phyloP scores from a whole-genome alignment of 768 basidiomycete genomes.

The Royoungia palumana region DNA sequence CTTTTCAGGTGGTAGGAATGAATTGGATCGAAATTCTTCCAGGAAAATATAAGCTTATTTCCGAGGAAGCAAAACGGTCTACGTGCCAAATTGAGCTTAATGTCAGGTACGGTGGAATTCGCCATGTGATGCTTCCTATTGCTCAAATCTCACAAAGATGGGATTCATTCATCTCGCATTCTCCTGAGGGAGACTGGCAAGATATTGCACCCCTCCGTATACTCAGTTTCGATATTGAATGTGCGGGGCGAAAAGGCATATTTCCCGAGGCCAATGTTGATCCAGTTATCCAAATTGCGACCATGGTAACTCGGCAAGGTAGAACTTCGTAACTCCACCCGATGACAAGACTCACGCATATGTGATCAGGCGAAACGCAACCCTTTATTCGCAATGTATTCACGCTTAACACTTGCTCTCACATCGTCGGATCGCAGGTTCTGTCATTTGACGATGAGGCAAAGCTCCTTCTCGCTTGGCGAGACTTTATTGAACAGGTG shows the following conservation, averaged over 20 bases:
- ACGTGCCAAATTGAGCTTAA: conserved; percentile 87
- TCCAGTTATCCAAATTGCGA: conserved; percentile 98
- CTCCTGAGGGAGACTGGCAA: conserved; percentile 90
- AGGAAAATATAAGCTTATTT: conserved; percentile 70
- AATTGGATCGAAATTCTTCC: conserved; percentile 96
- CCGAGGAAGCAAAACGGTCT: conserved; percentile 59
- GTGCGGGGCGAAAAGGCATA: conserved; percentile 95
- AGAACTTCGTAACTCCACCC: conserved; percentile 1
- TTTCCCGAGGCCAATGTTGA: conserved; percentile 90
- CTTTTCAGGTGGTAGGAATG: conserved; percentile 86
- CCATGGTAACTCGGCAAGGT: conserved; percentile 99
- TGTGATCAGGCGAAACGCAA: conserved; percentile 71
- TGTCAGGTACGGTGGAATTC: conserved; percentile 51
- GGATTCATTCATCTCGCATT: conserved; percentile 82
- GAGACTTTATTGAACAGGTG: conserved; percentile 81
- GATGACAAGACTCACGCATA: conserved; percentile 3
- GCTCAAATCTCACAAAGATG: conserved; percentile 47
- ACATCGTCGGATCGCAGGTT: conserved; percentile 98
- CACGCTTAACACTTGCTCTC: conserved; percentile 88
- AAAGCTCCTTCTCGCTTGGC: conserved; percentile 78
- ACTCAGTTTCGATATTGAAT: conserved; percentile 98
- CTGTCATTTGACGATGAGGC: conserved; percentile 74
- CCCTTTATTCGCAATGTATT: conserved; percentile 98
- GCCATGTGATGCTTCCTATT: not conserved
- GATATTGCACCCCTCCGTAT: conserved; percentile 90